These are phyloP conservation scores for Saccharomycopsis sp. DNA, from an alignment of 805 yeast genomes.

Conservation along the genomic window DNA sequence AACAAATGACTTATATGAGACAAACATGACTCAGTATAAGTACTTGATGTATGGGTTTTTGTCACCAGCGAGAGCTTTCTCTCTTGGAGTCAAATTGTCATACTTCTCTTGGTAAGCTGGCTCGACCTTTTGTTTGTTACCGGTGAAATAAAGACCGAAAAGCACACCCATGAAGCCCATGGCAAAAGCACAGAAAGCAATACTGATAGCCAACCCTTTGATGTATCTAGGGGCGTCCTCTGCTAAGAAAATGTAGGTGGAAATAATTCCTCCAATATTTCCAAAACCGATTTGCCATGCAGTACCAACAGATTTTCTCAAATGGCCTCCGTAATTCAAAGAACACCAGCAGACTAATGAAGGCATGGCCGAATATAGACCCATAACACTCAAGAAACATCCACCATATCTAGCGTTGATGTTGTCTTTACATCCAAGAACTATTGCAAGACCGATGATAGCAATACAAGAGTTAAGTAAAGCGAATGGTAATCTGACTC, in stretches of 20 bases:
- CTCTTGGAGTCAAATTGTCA: conserved; percentile 27
- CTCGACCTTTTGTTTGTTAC: conserved; percentile 26
- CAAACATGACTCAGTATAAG: conserved; percentile 25
- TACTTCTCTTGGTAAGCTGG: conserved; percentile 27
- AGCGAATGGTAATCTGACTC: conserved; percentile 41
- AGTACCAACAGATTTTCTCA: conserved; percentile 50
- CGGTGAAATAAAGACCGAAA: conserved; percentile 27
- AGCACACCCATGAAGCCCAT: conserved; percentile 33
- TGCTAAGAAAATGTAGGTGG: conserved; percentile 50
- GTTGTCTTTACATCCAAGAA: conserved; percentile 38
- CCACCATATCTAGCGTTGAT: conserved; percentile 51
- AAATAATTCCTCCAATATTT: conserved; percentile 64
- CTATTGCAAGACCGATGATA: conserved; percentile 49
- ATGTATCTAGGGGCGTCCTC: conserved; percentile 53
- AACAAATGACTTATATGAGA: background rate
- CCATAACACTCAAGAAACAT: conserved; percentile 52
- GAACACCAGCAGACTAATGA: conserved; percentile 62
- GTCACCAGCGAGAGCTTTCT: conserved; percentile 33
- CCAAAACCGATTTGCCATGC: conserved; percentile 67
- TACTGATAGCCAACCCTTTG: conserved; percentile 46
- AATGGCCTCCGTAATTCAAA: conserved; percentile 49
- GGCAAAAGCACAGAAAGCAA: conserved; percentile 43
- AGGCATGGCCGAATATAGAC: conserved; percentile 63
- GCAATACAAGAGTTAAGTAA: conserved; percentile 32
- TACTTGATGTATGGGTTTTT: conserved; percentile 33